phyloP scores from a whole-genome alignment of 768 basidiomycete genomes.

The Pulveroboletus sp. region DNA sequence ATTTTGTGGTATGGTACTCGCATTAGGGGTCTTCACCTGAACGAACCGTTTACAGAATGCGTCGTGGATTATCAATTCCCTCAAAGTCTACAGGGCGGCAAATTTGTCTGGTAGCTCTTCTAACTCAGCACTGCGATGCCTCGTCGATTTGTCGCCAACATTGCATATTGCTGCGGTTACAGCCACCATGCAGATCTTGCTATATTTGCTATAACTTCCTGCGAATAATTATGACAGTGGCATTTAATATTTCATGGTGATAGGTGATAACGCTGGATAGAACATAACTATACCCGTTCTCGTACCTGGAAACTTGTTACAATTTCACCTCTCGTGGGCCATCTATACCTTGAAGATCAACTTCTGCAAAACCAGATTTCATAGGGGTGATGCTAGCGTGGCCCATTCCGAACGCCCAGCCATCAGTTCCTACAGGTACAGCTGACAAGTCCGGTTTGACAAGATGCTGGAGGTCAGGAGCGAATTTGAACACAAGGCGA shows the following conservation, averaged over 20 bases:
- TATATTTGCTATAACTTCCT: conserved; percentile 16
- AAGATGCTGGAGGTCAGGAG: conserved; percentile 66
- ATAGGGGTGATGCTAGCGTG: conserved; percentile 76
- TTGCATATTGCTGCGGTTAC: conserved; percentile 9
- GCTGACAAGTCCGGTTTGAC: conserved; percentile 53
- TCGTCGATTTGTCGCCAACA: conserved; percentile 3
- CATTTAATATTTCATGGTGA: conserved; percentile 9
- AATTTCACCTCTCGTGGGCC: conserved; percentile 14
- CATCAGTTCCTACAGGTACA: conserved; percentile 78
- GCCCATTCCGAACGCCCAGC: conserved; percentile 71
- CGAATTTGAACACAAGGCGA: conserved; percentile 67
- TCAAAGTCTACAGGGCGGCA: conserved; percentile 71
- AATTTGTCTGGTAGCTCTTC: conserved; percentile 38
- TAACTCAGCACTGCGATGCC: conserved; percentile 4
- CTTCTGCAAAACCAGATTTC: conserved; percentile 68
- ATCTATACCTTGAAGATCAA: conserved; percentile 1
- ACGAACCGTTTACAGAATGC: conserved; percentile 52
- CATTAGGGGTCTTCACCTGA: neutral
- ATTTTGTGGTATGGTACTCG: conserved; percentile 60
- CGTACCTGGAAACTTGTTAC: too few species aligned
- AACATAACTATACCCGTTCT: conserved; percentile 1
- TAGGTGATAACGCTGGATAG: conserved; percentile 7
- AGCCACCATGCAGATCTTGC: conserved; percentile 12
- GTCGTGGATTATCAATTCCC: conserved; percentile 73
- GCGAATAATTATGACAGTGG: conserved; percentile 1